These are phyloP conservation scores for Fusarium annulatum DNA, from an alignment of 2,329 filamentous ascomycete species.

Conservation along the genomic window DNA sequence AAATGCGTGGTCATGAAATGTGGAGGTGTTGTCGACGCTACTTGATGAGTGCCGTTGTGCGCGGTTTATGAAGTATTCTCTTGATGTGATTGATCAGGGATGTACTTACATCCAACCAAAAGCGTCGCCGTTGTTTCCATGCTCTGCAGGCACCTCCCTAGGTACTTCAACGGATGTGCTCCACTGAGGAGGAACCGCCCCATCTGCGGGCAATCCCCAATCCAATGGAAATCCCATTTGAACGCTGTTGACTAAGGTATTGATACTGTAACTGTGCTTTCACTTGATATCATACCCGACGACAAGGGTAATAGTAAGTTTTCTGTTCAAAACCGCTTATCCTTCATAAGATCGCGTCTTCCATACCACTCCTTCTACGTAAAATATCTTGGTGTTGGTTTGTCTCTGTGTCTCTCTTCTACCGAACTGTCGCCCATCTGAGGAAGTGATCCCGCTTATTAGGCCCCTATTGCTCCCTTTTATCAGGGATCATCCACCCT, in stretches of 20 bases:
- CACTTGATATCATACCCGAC: background rate
- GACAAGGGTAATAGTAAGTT: background rate
- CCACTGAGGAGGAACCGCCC: conserved; percentile 23
- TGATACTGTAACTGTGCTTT: background rate
- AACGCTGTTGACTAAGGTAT: background rate
- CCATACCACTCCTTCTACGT: conserved; percentile 1
- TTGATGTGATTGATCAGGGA: background rate
- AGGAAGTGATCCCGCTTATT: conserved; percentile 9
- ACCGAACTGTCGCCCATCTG: background rate
- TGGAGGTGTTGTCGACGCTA: conserved; percentile 8
- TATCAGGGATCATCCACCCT: conserved; percentile 21
- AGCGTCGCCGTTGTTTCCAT: conserved; percentile 17
- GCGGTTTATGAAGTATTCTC: conserved; percentile 11
- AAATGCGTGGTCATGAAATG: conserved; percentile 8
- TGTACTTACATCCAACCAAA: background rate
- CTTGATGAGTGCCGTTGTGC: conserved; percentile 9
- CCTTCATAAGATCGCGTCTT: conserved; percentile 17
- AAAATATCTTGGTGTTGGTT: background rate
- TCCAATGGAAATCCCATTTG: background rate
- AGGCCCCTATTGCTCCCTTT: conserved; percentile 29
- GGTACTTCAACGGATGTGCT: conserved; percentile 12
- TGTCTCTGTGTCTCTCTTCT: background rate
- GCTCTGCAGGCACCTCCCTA: background rate
- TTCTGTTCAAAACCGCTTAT: background rate
- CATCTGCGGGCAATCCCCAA: conserved; percentile 4